Base-by-base conservation (phyloP, 768 basidiomycete species). In the Mycena albidolilacea region DNA sequence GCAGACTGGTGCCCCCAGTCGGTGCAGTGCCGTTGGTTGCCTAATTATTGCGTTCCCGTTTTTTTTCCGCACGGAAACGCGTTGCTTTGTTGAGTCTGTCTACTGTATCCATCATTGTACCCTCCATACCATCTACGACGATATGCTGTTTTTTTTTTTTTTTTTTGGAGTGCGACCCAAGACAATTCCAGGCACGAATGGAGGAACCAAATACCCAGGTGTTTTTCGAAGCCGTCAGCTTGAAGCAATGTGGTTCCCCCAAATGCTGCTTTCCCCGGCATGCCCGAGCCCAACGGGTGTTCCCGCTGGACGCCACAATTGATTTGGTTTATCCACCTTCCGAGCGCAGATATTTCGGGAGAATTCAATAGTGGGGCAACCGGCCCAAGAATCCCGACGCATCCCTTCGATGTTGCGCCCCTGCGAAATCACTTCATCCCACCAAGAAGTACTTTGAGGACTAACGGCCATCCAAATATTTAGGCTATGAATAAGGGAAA, bases 1-100 rank as follows among this genome's bases (percentile, higher is more conserved):
- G 63, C 21, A 80, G 46, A 73, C 79, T 59, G 81, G 83, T 64
- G 74, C 79, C 50, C 80, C 81, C 82, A 55, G 78, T 83, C 14
- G 80, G 85, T 7, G 80, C 85, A 7, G 83, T 81, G 46, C 81
- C 83, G 6, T 11, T 72, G 15, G 54, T 50, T 10, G 71, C 55
- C 37, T 66, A 67, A 62, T 66, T 54, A 55, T 55, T 37, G 38
- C 58, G 46, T 46, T 59, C 11, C n/a, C 10, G 9, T 19, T 57
- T 54, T 46, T 46, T 64, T 12, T n/a, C 6, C 6, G 38, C 21
- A 44, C 62, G 23, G 23, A 48, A 62, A 35, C 52, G 64, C 35
- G 43, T 71, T n/a, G 19, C 23, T 64, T 57, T 67, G 21, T 60
- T 46, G 52, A 38, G 30, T 67, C 66, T 58, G 30, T 30, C 39